These are phyloP conservation scores for Pseudocercospora musae DNA, from an alignment of 2,329 filamentous ascomycete species.

Conservation along the genomic window DNA sequence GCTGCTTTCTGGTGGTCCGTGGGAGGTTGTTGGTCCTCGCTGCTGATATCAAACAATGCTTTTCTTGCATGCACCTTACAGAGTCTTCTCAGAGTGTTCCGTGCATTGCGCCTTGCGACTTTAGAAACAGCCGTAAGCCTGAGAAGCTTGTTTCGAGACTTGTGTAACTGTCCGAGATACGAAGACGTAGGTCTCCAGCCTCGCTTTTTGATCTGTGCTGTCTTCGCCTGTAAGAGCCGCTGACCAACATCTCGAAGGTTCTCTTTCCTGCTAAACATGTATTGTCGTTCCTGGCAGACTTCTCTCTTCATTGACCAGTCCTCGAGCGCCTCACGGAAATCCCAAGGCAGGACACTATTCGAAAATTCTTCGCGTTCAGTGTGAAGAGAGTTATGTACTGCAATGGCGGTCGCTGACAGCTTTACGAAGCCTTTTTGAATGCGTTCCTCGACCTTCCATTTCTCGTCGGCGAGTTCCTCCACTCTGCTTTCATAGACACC, in stretches of 20 bases:
- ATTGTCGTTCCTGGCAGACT: neutral
- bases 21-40: neutral
- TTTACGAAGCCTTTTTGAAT: neutral
- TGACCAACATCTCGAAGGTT: neutral
- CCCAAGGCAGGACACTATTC: neutral
- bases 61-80: neutral
- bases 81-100: neutral
- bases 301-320: neutral
- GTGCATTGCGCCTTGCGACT: neutral
- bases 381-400: neutral
- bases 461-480: neutral
- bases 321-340: neutral
- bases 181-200: neutral
- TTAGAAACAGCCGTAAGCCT: neutral
- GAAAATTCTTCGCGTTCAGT: neutral
- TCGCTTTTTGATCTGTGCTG: neutral
- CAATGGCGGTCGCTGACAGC: neutral
- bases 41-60: neutral
- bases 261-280: neutral
- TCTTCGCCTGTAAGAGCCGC: neutral
- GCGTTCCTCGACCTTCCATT: neutral
- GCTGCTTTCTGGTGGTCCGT: neutral
- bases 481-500: neutral
- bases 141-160: neutral
- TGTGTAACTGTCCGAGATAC: neutral